Percentiles rank a stretch among this genome's conserved stretches.
These are phyloP conservation scores for Rhizopogon sp. DNA, from an alignment of 768 basidiomycete species.

Conservation along the genomic window DNA sequence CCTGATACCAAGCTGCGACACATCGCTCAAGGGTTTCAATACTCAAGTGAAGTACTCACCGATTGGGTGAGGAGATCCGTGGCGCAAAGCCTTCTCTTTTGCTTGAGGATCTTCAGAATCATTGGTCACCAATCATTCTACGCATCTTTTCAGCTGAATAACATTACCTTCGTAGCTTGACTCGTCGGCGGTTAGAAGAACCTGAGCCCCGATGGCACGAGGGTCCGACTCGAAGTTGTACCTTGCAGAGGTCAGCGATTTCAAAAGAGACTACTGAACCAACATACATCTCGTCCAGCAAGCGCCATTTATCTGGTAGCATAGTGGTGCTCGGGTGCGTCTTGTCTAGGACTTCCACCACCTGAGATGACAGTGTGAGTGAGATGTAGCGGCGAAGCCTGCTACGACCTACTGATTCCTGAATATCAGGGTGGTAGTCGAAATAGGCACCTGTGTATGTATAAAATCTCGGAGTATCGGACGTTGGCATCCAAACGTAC, in stretches of 20 bases:
- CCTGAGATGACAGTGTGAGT: slow-evolving; percentile 29
- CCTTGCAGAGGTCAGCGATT: slow-evolving; percentile 27
- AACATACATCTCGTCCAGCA: slow-evolving; percentile 57
- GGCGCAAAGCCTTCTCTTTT: slow-evolving; percentile 41
- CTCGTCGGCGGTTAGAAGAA: slow-evolving; percentile 64
- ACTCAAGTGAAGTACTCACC: slow-evolving; percentile 34
- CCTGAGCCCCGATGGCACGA: slow-evolving; percentile 51
- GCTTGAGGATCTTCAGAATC: slow-evolving; percentile 15
- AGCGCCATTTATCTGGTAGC: slow-evolving; percentile 47
- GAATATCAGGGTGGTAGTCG: slow-evolving; percentile 64
- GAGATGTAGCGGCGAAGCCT: slow-evolving; percentile 12
- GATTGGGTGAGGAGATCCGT: slow-evolving; percentile 75
- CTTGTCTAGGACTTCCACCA: slow-evolving; percentile 49
- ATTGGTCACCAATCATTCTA: background rate
- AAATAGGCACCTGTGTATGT: slow-evolving; percentile 51
- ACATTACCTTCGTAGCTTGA: slow-evolving; percentile 50
- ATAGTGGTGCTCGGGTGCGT: slow-evolving; percentile 59
- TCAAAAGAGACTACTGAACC: background rate
- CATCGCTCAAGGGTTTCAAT: slow-evolving; percentile 1
- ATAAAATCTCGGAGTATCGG: background rate
- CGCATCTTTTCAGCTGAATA: background rate
- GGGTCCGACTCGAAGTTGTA: slow-evolving; percentile 77
- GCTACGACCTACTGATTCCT: slow-evolving; percentile 48
- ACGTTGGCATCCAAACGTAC: slow-evolving; percentile 24
- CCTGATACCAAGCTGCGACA: slow-evolving; percentile 75